Percentiles rank a stretch among this genome's conserved stretches.
phyloP scores from a whole-genome alignment of 495 filamentous ascomycete genomes.

The Trichoderma reesei region DNA sequence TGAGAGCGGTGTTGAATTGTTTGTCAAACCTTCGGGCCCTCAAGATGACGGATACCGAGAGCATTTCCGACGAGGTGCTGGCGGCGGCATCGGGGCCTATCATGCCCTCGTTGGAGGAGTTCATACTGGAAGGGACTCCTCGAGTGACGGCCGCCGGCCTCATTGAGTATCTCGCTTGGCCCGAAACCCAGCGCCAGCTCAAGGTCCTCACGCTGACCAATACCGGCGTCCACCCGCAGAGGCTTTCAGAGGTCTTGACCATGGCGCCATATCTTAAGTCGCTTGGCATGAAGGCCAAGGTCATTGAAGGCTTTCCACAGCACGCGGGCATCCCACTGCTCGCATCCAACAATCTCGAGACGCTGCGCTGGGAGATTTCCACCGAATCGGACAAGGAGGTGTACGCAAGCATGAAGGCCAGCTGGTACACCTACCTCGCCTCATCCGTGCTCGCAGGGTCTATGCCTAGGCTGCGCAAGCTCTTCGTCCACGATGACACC shows the following conservation, averaged over 20 bases:
- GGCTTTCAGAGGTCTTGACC: conserved; percentile 54
- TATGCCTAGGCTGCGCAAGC: conserved; percentile 57
- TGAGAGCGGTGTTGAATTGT: conserved; percentile 60
- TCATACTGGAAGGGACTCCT: conserved; percentile 58
- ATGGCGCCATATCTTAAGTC: conserved; percentile 50
- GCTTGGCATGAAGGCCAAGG: conserved; percentile 57
- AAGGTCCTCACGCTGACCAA: conserved; percentile 51
- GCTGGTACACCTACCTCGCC: conserved; percentile 83
- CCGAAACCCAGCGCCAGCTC: conserved; percentile 42
- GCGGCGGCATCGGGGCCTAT: conserved; percentile 47
- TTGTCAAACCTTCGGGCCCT: conserved; percentile 61
- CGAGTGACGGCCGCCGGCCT: conserved; percentile 63
- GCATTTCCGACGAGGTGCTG: conserved; percentile 70
- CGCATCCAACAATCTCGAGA: conserved; percentile 53
- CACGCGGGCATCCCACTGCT: conserved; percentile 48
- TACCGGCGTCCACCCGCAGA: conserved; percentile 55
- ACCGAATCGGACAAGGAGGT: conserved; percentile 44
- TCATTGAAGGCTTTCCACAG: conserved; percentile 55
- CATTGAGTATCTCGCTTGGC: conserved; percentile 44
- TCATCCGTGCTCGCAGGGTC: conserved; percentile 64
- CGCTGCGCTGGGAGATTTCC: conserved; percentile 74
- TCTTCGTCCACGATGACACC: conserved; percentile 77
- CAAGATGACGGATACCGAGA: conserved; percentile 54
- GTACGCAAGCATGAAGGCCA: conserved; percentile 49
- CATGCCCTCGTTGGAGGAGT: conserved; percentile 59